Base-by-base conservation (phyloP, 2,329 filamentous ascomycete species). In the Trichophyton mentagrophytes region DNA sequence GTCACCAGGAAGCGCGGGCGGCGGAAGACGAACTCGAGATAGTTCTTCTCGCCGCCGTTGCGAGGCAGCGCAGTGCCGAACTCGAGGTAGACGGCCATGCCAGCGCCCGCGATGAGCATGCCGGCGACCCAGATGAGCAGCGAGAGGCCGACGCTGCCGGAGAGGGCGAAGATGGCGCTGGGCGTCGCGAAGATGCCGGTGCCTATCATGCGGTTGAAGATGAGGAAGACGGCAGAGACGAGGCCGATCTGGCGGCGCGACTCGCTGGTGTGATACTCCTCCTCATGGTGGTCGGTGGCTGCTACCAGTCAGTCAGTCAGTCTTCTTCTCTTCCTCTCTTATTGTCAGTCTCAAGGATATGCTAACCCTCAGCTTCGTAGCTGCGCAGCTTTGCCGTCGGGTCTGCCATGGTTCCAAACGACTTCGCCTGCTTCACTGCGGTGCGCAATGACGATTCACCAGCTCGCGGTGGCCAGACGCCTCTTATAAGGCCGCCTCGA, bases 111-210 rank as follows among this genome's bases (percentile, higher is more conserved):
- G 4, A 87, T 75, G 1, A 83, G 63, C 1, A 82, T 79, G 0
- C 85, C 85, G 0, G 82, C 70, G 0, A 85, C 61, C 86, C 86
- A 88, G 0, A 89, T 72, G 0, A 78, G 65, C 5, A 88, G 70
- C 1, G 83, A 78, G 1, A 87, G 74, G 0, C 84, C 85, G 0
- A 85, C 78, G 61, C 84, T 88, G 1, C 86, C 85, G 1, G 83
- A 83, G 0, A 82, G 79, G 27, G 80, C 78, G 0, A 86, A 76
- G 59, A 89, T 85, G 2, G 82, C 78, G 0, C 82, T 85, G 0
- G 84, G 85, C 0, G 84, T 87, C 0, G 85, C 85, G 66, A 88
- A 88, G 64, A 88, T 87, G 36, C 85, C 85, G 64, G 80, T 85
- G 17, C 85, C 85, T 40, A 87, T 83, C 25, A 87, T 83, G 44